Evolutionary conservation across 768 basidiomycete genomes (phyloP), one percentile per base, ranked within the genome.

Genomic region (Chlorophyllum brunneum): DNA sequence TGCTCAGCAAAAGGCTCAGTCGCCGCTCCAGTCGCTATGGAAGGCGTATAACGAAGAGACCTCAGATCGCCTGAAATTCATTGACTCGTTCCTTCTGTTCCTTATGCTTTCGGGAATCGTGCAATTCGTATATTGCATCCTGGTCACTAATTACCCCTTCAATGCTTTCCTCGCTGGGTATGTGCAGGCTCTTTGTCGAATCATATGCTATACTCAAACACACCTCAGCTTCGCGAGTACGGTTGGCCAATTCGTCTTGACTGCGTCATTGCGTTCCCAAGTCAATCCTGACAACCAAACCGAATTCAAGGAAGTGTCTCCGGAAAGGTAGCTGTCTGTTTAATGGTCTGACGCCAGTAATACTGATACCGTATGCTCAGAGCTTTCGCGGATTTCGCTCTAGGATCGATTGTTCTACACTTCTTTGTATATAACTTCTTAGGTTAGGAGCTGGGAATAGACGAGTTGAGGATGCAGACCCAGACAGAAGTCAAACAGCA

Each of bases 341-440:
- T 38, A 33, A 20, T 9, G 30, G 33, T 15, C 30, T 4, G 4
- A 11, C 10, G 26, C 24, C 4, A 46, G 24, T 20, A 16, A 40
- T 30, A 16, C 34, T 43, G 31, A 51, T 54, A 22, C 52, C 15
- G 43, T 33, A n/a, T 22, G 48, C 52, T 15, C 64, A 99, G 97
- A 63, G 97, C 97, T 16, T 99, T 99, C 63, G 95, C 91, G 39
- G 97, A 99, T 64, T 99, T 98, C 63, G 89, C 88, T 23, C 67
- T 95, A 39, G 94, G 94, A n/a, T 95, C 92, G 2, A 86, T 98
- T 56, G 84, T 98, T 33, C 77, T 99, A 29, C 97, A 99, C 69
- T 94, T 98, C 76, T 99, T 98, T 67, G 95, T 97, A 55, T 98
- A 86, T 79, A 98, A 98, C 72, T 98, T 97, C 79, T 79, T 99